Conservation (phyloP, 257 asterid species). For the Solanum rostratum region DNA sequence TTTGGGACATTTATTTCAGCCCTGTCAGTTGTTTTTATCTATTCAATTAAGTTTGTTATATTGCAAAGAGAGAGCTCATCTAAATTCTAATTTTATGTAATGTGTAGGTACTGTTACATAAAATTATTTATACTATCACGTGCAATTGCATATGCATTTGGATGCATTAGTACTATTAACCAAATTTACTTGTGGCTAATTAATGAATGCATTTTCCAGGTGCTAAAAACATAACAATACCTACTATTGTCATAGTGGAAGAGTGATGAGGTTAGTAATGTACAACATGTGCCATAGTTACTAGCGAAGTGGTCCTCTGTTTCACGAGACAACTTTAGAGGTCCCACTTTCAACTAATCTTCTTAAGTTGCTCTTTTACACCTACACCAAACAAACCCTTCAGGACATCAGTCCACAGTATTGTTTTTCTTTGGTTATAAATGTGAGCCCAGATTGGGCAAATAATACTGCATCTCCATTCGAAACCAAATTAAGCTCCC, state of each 20-base stretch:
- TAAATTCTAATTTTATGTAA: neutral
- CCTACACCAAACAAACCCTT: slow-evolving; percentile 1
- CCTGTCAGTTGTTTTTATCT: no score
- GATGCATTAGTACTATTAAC: neutral
- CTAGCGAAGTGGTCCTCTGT: neutral
- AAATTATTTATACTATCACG: neutral
- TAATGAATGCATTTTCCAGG: neutral
- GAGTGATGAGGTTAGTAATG: neutral
- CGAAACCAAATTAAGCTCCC: neutral
- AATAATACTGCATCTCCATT: neutral
- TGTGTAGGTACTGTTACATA: neutral
- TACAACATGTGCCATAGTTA: neutral
- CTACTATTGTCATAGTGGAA: neutral
- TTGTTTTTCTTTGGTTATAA: neutral
- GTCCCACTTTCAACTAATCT: slow-evolving; percentile 5
- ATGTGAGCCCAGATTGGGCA: neutral
- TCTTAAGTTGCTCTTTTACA: neutral
- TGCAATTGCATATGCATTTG: neutral
- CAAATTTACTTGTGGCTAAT: neutral
- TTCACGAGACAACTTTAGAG: neutral
- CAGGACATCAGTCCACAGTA: neutral
- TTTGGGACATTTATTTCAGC: no score
- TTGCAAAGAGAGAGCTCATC: no score
- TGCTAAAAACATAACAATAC: slow-evolving; percentile 2
- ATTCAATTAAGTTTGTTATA: no score